phyloP scores from a whole-genome alignment of 2,329 filamentous ascomycete genomes.

The Trichoderma oligosporum region DNA sequence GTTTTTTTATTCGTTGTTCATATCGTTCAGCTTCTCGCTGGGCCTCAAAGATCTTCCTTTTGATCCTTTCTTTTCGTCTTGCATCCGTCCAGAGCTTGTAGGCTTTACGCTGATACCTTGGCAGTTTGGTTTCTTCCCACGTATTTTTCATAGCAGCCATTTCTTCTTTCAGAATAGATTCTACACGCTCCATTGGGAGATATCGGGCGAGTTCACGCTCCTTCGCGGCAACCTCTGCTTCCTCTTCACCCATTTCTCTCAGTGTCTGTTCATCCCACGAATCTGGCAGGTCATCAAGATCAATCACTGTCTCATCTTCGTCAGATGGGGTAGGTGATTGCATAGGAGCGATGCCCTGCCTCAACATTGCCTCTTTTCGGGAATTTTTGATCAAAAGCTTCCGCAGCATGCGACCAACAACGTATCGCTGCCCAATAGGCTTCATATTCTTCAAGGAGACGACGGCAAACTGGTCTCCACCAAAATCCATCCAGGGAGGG shows the following conservation, averaged over 20 bases:
- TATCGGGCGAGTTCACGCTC: slow-evolving; percentile 13
- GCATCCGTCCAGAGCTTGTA: slow-evolving; percentile 59
- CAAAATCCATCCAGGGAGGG: slow-evolving; percentile 24
- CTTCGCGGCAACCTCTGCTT: slow-evolving; percentile 26
- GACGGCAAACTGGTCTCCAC: slow-evolving; percentile 29
- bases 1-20: slow-evolving; percentile 51
- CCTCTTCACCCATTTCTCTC: slow-evolving; percentile 55
- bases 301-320: slow-evolving; percentile 41
- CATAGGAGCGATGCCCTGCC: slow-evolving; percentile 18
- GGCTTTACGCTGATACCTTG: slow-evolving; percentile 54
- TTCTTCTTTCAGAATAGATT: slow-evolving; percentile 50
- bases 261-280: slow-evolving; percentile 53
- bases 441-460: slow-evolving; percentile 27
- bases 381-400: slow-evolving; percentile 36
- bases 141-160: slow-evolving; percentile 47
- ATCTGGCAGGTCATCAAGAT: slow-evolving; percentile 33
- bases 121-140: slow-evolving; percentile 59
- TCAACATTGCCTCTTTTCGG: slow-evolving; percentile 19
- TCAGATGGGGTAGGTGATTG: slow-evolving; percentile 23
- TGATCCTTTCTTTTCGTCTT: slow-evolving; percentile 38
- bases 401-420: slow-evolving; percentile 41
- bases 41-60: slow-evolving; percentile 42
- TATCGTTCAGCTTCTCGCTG: slow-evolving; percentile 41
- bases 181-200: slow-evolving; percentile 46
- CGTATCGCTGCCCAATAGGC: slow-evolving; percentile 43